Conservation (phyloP, 176 grass and related monocot species). For the Zea luxurians region DNA sequence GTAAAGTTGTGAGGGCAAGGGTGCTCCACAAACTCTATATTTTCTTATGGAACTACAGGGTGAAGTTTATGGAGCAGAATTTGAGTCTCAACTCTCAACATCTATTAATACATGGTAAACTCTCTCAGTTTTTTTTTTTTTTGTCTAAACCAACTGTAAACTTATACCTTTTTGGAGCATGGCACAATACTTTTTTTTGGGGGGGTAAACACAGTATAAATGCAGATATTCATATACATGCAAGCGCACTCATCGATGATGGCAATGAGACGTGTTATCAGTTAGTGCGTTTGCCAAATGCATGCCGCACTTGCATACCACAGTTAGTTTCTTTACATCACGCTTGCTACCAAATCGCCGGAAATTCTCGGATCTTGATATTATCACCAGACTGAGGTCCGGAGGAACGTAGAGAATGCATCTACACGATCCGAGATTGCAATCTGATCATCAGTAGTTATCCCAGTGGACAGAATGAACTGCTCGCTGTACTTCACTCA, state of each 20-base stretch:
- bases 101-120: too few species aligned
- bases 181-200: not conserved
- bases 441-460: not conserved
- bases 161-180: not conserved
- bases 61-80: too few species aligned
- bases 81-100: too few species aligned
- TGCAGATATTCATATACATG: not conserved
- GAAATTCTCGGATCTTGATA: not conserved
- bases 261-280: not conserved
- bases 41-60: too few species aligned
- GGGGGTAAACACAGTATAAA: not conserved
- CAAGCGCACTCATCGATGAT: not conserved
- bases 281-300: not conserved
- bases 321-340: slow-evolving; percentile 26
- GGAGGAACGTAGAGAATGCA: not conserved
- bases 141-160: too few species aligned
- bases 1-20: too few species aligned
- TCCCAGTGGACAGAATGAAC: not conserved
- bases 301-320: not conserved
- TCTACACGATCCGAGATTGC: not conserved
- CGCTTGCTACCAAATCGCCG: not conserved
- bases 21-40: too few species aligned
- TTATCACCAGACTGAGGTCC: not conserved
- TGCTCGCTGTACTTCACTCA: slow-evolving; percentile 40
- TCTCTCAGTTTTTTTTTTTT: too few species aligned